Conservation (phyloP, 129 eudicot species). For the Apium graveolens region DNA sequence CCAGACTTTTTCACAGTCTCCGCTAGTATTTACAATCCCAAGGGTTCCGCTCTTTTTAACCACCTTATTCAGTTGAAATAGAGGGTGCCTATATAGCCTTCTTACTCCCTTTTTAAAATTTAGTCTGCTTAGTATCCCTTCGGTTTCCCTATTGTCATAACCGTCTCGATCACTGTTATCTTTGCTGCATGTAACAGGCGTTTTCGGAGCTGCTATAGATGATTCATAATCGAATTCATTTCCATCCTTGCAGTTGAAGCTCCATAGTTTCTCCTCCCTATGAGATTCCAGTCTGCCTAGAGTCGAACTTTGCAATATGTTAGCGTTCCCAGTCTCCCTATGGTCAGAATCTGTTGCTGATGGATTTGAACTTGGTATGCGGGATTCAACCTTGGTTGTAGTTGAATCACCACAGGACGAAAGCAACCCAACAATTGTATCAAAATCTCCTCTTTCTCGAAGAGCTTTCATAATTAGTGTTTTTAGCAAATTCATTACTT, state of each 20-base stretch:
- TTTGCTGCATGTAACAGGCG: constrained; percentile 23
- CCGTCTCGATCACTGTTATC: constrained; percentile 13
- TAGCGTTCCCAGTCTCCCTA: neutral
- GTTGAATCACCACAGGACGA: constrained; percentile 22
- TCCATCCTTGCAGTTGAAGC: constrained; percentile 36
- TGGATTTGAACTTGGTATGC: constrained; percentile 6
- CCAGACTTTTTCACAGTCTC: constrained; percentile 8
- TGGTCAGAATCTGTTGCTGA: constrained; percentile 9
- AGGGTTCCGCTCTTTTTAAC: constrained; percentile 24
- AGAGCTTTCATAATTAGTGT: constrained; percentile 58
- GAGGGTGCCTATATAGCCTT: constrained; percentile 53
- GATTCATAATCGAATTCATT: constrained; percentile 25
- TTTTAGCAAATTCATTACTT: constrained; percentile 88
- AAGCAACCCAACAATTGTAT: constrained; percentile 9
- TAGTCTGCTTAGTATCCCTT: constrained; percentile 41
- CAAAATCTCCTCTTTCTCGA: constrained; percentile 37
- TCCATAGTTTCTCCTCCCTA: constrained; percentile 34
- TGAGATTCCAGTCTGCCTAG: constrained; percentile 27
- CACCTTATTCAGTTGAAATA: constrained; percentile 52
- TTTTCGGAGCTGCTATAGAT: constrained; percentile 11
- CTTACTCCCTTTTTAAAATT: constrained; percentile 52
- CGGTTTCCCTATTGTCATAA: constrained; percentile 28
- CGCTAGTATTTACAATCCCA: constrained; percentile 16
- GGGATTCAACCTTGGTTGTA: constrained; percentile 7
- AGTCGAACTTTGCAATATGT: constrained; percentile 2